Evolutionary conservation across 2,329 filamentous ascomycete species (phyloP), one percentile per base, ranked within the genome.

Genomic region (Periconia sp.): DNA sequence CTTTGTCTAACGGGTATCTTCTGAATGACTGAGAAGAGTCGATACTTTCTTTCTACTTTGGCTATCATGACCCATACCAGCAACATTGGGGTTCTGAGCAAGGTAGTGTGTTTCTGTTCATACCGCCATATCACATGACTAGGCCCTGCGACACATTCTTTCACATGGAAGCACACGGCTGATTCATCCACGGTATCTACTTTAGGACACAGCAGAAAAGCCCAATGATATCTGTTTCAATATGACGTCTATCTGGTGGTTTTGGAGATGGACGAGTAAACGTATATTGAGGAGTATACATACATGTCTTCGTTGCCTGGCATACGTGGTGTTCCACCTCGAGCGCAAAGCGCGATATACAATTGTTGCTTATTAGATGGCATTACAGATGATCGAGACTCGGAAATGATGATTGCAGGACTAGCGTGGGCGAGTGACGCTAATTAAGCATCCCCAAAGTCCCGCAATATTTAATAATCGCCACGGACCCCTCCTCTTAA

Each of bases 1-100:
- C 17, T 46, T 28, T 73, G 48, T 24, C 66, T 67, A 16, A 49
- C 39, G 21, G 34, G 41, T 31, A 41, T 46, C 22, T 36, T 42
- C n/a, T 19, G 23, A 37, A 49, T 5, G 21, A 41, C 36, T 6
- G 11, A 16, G 13, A 25, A 15, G 12, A 41, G 30, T 26, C 41
- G 37, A 35, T 49, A n/a, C 12, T 34, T 41, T 8, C 38, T 31
- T 12, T 45, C 46, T 8, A 41, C 26, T 18, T 49, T 49, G 11
- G 31, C 41, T 45, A 42, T 49, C 41, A 49, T 36, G 12, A 49
- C 37, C 21, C 46, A 41, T 26, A 45, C 41, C 36, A 49, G 43
- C 15, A 43, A 22, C 23, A 46, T 46, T 13, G 40, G 22, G 26
- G 36, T 49, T 13, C 21, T 48, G 40, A 16, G 19, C 40, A 32